Evolutionary conservation across 2,329 filamentous ascomycete species (phyloP).

Genomic region (Aspergillus eucalypticola): DNA sequence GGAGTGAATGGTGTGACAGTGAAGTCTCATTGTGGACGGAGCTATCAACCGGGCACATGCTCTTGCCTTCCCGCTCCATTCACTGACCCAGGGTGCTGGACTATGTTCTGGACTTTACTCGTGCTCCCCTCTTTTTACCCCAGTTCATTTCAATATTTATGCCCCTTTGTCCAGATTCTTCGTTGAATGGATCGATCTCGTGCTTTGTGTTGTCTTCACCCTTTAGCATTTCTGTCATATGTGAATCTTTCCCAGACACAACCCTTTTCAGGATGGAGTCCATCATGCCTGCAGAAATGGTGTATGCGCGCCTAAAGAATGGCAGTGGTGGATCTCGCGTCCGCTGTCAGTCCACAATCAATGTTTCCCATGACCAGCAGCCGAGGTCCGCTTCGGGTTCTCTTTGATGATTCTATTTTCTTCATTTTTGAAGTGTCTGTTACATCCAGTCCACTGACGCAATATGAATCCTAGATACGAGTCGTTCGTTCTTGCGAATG

Average conservation of each 20-base stretch:
- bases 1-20: not conserved
- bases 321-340: slow-evolving; percentile 12
- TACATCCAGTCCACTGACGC: slow-evolving; percentile 11
- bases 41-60: not conserved
- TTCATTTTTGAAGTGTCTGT: not conserved
- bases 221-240: not conserved
- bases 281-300: slow-evolving; percentile 21
- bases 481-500: slow-evolving; percentile 81
- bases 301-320: slow-evolving; percentile 19
- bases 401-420: not conserved
- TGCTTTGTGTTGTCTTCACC: not conserved
- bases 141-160: not conserved
- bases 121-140: too few species aligned
- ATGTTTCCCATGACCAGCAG: slow-evolving; percentile 23
- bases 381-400: slow-evolving; percentile 22
- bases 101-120: not conserved
- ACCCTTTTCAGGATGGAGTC: slow-evolving; percentile 20
- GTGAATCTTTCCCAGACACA: not conserved
- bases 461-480: slow-evolving; percentile 68
- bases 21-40: too few species aligned
- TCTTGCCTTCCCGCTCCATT: not conserved
- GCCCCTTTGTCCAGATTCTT: not conserved
- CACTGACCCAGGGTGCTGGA: not conserved
- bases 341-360: slow-evolving; percentile 24
- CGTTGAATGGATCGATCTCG: not conserved